Evolutionary conservation across 192 early-diverging fungal species (phyloP).

Genomic region (Coemansia sp.): DNA sequence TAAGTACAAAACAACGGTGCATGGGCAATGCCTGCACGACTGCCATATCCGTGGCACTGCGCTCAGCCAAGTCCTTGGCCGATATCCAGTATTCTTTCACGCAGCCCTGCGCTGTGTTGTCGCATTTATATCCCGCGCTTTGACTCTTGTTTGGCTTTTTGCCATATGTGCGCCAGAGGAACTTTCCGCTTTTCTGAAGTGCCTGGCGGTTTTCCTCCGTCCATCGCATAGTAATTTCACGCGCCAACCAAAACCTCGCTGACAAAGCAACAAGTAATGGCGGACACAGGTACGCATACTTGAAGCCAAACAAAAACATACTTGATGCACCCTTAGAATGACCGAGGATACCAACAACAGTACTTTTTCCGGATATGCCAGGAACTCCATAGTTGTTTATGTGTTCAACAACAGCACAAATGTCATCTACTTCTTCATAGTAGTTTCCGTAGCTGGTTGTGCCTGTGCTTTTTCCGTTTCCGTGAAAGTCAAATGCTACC

Average conservation of each 20-base stretch:
- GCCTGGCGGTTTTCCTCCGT: slow-evolving; percentile 38
- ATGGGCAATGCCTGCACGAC: slow-evolving; percentile 46
- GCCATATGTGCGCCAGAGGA: slow-evolving; percentile 54
- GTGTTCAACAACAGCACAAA: slow-evolving; percentile 44
- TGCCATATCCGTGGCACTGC: slow-evolving; percentile 48
- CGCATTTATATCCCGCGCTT: slow-evolving; percentile 13
- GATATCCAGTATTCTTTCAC: slow-evolving; percentile 44
- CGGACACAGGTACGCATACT: slow-evolving; percentile 38
- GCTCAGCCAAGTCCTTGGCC: slow-evolving; percentile 24
- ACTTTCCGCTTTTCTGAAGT: slow-evolving; percentile 42
- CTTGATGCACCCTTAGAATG: slow-evolving; percentile 59
- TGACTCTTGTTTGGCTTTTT: slow-evolving; percentile 10
- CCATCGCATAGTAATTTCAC: slow-evolving; percentile 49
- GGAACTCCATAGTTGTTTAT: slow-evolving; percentile 8
- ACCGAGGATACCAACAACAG: slow-evolving; percentile 46
- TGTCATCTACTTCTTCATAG: slow-evolving; percentile 52
- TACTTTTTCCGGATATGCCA: neutral
- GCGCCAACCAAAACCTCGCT: slow-evolving; percentile 54
- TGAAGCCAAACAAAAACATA: slow-evolving; percentile 54
- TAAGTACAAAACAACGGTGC: slow-evolving; percentile 45
- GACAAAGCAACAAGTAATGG: slow-evolving; percentile 51
- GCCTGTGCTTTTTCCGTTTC: slow-evolving; percentile 58
- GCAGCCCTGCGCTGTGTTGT: slow-evolving; percentile 1
- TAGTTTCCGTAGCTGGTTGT: slow-evolving; percentile 58
- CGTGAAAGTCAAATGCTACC: slow-evolving; percentile 58